Percentiles rank a stretch among this genome's conserved stretches.
Evolutionary conservation across 805 yeast genomes (phyloP).

Genomic region (Spathaspora passalidarum): DNA sequence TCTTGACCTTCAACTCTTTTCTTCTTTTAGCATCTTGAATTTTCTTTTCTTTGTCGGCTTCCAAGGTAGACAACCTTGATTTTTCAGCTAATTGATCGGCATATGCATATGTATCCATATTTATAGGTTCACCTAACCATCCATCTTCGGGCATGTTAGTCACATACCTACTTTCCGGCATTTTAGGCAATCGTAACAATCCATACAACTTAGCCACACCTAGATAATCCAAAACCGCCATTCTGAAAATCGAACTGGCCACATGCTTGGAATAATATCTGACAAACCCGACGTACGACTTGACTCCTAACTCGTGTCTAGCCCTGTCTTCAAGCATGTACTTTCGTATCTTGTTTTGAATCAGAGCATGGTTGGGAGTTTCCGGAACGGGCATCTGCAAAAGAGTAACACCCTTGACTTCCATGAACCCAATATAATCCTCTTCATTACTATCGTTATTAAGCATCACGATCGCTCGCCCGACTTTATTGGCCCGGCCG

Average conservation of each 20-base stretch:
- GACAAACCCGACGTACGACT: constrained; percentile 79
- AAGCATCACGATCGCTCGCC: constrained; percentile 74
- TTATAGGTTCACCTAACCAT: constrained; percentile 62
- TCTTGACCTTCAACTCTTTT: constrained; percentile 47
- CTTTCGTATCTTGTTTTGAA: constrained; percentile 24
- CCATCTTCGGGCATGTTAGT: constrained; percentile 64
- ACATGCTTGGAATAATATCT: constrained; percentile 84
- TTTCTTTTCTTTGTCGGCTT: constrained; percentile 39
- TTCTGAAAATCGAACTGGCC: constrained; percentile 83
- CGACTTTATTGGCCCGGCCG: constrained; percentile 84
- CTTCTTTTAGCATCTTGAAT: constrained; percentile 40
- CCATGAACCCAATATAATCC: constrained; percentile 77
- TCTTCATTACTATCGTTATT: constrained; percentile 72
- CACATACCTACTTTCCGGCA: constrained; percentile 79
- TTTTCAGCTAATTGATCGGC: constrained; percentile 62
- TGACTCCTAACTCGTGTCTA: constrained; percentile 76
- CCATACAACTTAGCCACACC: constrained; percentile 78
- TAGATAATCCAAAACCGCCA: constrained; percentile 65
- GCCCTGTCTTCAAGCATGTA: constrained; percentile 76
- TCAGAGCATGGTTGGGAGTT: constrained; percentile 22
- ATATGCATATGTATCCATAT: constrained; percentile 67
- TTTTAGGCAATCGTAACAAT: constrained; percentile 77
- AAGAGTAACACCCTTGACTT: constrained; percentile 59
- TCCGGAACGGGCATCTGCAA: constrained; percentile 31
- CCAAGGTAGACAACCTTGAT: constrained; percentile 56